Evolutionary conservation across 164 flowering plant genomes (phyloP).

Genomic region (Magnolia sinica): DNA sequence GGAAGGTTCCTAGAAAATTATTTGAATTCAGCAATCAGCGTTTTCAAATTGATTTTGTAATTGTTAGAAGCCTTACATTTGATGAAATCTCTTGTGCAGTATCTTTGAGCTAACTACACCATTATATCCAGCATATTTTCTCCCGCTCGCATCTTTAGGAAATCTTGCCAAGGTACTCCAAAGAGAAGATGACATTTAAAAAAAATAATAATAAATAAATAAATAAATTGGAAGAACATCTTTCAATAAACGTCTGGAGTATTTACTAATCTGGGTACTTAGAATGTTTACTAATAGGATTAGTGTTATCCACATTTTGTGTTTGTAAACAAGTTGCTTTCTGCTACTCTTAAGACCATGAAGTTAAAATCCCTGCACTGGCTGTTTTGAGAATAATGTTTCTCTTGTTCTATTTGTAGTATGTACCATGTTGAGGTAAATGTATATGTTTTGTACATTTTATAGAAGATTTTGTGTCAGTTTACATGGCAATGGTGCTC

Average conservation of each 20-base stretch:
- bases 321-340: too few species aligned
- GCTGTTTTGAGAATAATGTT: too few species aligned
- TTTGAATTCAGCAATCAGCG: not conserved
- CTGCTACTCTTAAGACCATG: too few species aligned
- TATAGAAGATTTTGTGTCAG: too few species aligned
- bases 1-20: slow-evolving; percentile 58
- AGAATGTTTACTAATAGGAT: not conserved
- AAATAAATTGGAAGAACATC: not conserved
- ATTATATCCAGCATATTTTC: slow-evolving; percentile 76
- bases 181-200: not conserved
- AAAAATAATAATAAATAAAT: too few species aligned
- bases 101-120: slow-evolving; percentile 88
- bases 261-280: not conserved
- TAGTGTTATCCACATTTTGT: not conserved
- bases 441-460: too few species aligned
- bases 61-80: not conserved
- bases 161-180: slow-evolving; percentile 82
- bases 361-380: too few species aligned
- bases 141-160: slow-evolving; percentile 87
- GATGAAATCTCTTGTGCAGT: slow-evolving; percentile 43
- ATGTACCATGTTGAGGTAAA: too few species aligned
- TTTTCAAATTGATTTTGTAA: slow-evolving; percentile 5
- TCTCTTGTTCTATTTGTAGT: too few species aligned
- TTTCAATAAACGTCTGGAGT: not conserved
- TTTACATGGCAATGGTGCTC: too few species aligned